Percentiles rank a stretch among this genome's conserved stretches.
Evolutionary conservation across 129 eudicot species (phyloP).

Genomic region (Cynara cardunculus): DNA sequence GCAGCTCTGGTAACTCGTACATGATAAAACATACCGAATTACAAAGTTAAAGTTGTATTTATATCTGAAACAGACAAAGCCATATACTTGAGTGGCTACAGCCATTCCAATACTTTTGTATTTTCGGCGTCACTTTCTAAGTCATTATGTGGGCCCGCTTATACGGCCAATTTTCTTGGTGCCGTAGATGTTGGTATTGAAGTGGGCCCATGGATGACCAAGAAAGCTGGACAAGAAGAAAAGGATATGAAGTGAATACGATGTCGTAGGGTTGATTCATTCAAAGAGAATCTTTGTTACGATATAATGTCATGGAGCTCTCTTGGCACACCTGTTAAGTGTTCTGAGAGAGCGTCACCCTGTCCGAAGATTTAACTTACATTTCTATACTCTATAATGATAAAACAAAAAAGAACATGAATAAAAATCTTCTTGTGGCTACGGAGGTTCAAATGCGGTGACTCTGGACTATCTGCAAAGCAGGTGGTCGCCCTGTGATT

Average conservation of each 20-base stretch:
- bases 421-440: too few relatives aligned
- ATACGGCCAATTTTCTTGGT: not conserved
- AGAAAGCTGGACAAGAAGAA: not conserved
- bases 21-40: constrained; percentile 8
- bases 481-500: too few relatives aligned
- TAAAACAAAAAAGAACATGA: too few relatives aligned
- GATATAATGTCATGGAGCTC: too few relatives aligned
- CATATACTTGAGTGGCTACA: not conserved
- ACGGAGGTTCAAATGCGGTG: too few relatives aligned
- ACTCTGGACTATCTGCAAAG: too few relatives aligned
- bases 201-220: not conserved
- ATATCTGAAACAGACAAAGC: not conserved
- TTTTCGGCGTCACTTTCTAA: not conserved
- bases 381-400: too few relatives aligned
- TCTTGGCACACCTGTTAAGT: not conserved
- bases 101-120: not conserved
- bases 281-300: not conserved
- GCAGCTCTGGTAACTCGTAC: constrained; percentile 8
- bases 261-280: not conserved
- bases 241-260: not conserved
- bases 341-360: too few relatives aligned
- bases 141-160: not conserved
- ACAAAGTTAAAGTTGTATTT: constrained; percentile 3
- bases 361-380: too few relatives aligned
- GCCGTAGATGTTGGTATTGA: not conserved